Percentiles rank a stretch among this genome's conserved stretches.
Conservation (phyloP, 805 yeast species). For the Starmera amethionina region DNA sequence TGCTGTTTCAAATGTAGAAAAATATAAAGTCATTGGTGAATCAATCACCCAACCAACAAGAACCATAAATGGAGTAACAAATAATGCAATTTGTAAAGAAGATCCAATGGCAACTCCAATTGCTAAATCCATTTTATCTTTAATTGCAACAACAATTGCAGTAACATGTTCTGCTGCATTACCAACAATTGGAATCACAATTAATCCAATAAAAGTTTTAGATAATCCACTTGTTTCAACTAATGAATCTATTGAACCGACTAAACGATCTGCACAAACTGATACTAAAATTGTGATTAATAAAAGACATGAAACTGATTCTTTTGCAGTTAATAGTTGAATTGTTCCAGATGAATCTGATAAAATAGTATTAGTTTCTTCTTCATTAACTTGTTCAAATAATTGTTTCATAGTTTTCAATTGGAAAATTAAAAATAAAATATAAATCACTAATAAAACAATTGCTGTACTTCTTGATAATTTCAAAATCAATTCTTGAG, state of each 20-base stretch:
- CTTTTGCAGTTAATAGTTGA: constrained; percentile 36
- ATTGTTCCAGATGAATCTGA: constrained; percentile 18
- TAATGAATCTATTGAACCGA: constrained; percentile 84
- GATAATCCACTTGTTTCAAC: constrained; percentile 80
- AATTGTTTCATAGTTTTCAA: constrained; percentile 73
- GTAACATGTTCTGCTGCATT: constrained; percentile 99
- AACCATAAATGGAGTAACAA: constrained; percentile 93
- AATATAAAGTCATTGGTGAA: constrained; percentile 87
- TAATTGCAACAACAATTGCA: constrained; percentile 88
- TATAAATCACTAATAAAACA: constrained; percentile 66
- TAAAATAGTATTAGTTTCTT: constrained; percentile 23
- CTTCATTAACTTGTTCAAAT: constrained; percentile 49
- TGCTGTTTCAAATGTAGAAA: constrained; percentile 89
- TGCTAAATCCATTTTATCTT: constrained; percentile 96
- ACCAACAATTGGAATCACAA: constrained; percentile 93
- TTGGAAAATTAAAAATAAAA: constrained; percentile 78
- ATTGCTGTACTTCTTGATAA: constrained; percentile 83
- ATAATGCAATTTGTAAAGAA: constrained; percentile 88
- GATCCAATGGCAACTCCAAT: constrained; percentile 96
- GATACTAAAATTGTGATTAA: constrained; percentile 73
- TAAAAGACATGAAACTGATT: constrained; percentile 46
- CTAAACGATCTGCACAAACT: constrained; percentile 86
- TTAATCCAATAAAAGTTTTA: constrained; percentile 90
- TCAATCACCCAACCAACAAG: constrained; percentile 87
- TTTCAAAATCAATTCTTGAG: constrained; percentile 42